Conservation (phyloP, 225 moss, liverwort and hornwort genomes). For the Sphagnum tenellum region DNA sequence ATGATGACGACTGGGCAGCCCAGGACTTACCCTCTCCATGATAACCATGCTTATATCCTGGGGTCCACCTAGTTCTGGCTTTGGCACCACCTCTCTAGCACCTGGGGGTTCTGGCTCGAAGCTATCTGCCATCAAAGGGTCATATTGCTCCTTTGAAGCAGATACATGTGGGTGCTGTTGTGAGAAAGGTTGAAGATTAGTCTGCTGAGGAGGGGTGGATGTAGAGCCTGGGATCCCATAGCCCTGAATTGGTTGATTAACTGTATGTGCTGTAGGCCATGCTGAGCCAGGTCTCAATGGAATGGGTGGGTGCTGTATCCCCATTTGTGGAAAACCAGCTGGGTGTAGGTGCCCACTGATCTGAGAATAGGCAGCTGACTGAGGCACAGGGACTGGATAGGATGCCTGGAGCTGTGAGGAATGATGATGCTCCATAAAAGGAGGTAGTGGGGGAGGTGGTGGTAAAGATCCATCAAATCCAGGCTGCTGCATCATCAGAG, state of each 20-base stretch:
- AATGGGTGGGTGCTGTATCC: slow-evolving; percentile 19
- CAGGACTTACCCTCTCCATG: slow-evolving; percentile 78
- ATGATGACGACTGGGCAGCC: slow-evolving; percentile 47
- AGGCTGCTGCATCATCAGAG: slow-evolving; percentile 9
- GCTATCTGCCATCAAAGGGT: slow-evolving; percentile 36
- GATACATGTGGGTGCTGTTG: neutral
- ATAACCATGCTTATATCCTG: slow-evolving; percentile 59
- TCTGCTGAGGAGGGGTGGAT: no score
- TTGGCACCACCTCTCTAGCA: slow-evolving; percentile 14
- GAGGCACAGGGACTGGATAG: slow-evolving; percentile 18
- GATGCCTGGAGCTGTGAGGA: slow-evolving; percentile 22
- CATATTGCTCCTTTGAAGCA: slow-evolving; percentile 30
- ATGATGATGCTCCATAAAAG: slow-evolving; percentile 12
- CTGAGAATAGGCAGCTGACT: slow-evolving; percentile 18
- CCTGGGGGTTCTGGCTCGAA: slow-evolving; percentile 65
- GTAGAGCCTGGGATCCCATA: no score
- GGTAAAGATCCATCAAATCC: slow-evolving; percentile 27
- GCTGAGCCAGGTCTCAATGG: slow-evolving; percentile 21
- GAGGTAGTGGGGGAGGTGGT: slow-evolving; percentile 15
- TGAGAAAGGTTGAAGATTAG: no score
- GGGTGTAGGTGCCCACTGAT: slow-evolving; percentile 5
- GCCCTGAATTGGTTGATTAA: slow-evolving; percentile 29
- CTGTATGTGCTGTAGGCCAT: slow-evolving; percentile 25
- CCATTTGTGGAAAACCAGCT: slow-evolving; percentile 3
- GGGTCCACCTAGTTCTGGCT: no score